phyloP scores from a whole-genome alignment of 345 rosid species.

The Lumnitzera littorea region DNA sequence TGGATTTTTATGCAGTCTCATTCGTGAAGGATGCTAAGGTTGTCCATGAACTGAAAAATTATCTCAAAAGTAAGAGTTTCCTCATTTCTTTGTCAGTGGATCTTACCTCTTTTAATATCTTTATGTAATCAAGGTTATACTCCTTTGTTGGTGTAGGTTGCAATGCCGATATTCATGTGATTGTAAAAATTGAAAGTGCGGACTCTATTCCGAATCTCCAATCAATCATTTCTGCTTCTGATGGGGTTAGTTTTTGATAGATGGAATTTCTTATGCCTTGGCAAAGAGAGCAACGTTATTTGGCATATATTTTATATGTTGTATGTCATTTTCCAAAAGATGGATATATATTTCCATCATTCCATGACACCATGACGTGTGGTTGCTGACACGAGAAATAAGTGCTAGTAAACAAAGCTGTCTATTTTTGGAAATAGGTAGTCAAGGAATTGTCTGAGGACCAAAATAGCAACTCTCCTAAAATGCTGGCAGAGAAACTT shows the following conservation, averaged over 20 bases:
- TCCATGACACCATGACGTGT: too few relatives aligned
- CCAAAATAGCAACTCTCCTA: too few relatives aligned
- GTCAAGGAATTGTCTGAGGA: too few relatives aligned
- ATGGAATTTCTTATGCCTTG: neutral
- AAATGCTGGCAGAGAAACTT: too few relatives aligned
- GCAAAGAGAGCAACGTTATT: neutral
- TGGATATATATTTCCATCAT: too few relatives aligned
- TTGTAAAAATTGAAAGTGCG: slow-evolving; percentile 86
- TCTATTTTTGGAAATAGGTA: too few relatives aligned
- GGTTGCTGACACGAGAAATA: too few relatives aligned
- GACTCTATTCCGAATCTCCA: slow-evolving; percentile 93
- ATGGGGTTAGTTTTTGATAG: slow-evolving; percentile 64
- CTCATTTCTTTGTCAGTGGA: slow-evolving; percentile 1
- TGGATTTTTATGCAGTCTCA: slow-evolving; percentile 93
- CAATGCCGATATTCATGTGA: slow-evolving; percentile 78
- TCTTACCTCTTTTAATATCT: neutral
- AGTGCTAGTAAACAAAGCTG: too few relatives aligned
- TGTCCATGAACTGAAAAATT: slow-evolving; percentile 78
- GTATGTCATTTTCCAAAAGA: too few relatives aligned
- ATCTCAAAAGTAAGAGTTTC: slow-evolving; percentile 52
- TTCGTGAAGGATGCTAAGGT: slow-evolving; percentile 97
- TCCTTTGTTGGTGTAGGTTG: slow-evolving; percentile 42
- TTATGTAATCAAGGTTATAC: neutral
- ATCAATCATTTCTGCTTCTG: slow-evolving; percentile 81
- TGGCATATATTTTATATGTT: neutral